Percentiles rank a stretch among this genome's conserved stretches.
Conservation (phyloP, 2,329 filamentous ascomycete genomes). For the Simplicillium aogashimaense region DNA sequence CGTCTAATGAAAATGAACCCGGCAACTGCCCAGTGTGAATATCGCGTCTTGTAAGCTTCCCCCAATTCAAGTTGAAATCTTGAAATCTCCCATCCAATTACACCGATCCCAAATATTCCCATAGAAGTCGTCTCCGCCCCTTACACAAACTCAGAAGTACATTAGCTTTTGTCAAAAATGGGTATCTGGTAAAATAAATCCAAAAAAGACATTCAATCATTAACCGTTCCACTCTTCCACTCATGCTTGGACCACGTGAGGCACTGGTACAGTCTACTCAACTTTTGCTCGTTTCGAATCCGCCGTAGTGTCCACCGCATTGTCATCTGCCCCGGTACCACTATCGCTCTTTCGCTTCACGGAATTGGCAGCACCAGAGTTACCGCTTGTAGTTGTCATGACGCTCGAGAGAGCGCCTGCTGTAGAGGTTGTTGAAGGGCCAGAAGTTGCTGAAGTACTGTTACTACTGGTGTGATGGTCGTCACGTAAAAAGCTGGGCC, state of each 20-base stretch:
- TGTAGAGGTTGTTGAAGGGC: not conserved
- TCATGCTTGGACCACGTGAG: not conserved
- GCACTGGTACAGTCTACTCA: constrained; percentile 1
- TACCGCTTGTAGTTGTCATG: not conserved
- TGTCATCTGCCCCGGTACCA: not conserved
- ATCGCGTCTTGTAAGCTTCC: too few relatives aligned
- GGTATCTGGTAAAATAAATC: too few relatives aligned
- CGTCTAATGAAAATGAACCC: too few relatives aligned
- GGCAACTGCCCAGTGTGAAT: too few relatives aligned
- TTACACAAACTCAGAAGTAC: too few relatives aligned
- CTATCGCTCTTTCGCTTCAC: constrained; percentile 6
- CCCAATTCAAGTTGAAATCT: too few relatives aligned
- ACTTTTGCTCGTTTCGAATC: constrained; percentile 7
- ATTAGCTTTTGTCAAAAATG: too few relatives aligned
- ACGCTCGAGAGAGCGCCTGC: not conserved
- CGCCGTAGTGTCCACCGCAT: not conserved
- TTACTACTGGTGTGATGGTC: constrained; percentile 25
- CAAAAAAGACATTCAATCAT: not conserved
- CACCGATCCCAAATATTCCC: too few relatives aligned
- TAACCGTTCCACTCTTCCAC: not conserved
- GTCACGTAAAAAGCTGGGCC: constrained; percentile 54
- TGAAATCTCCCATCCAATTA: too few relatives aligned
- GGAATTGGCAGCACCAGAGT: not conserved
- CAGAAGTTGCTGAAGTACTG: constrained; percentile 1
- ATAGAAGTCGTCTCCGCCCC: too few relatives aligned